Conservation (phyloP, 306 rosid species). For the Begonia masoniana region DNA sequence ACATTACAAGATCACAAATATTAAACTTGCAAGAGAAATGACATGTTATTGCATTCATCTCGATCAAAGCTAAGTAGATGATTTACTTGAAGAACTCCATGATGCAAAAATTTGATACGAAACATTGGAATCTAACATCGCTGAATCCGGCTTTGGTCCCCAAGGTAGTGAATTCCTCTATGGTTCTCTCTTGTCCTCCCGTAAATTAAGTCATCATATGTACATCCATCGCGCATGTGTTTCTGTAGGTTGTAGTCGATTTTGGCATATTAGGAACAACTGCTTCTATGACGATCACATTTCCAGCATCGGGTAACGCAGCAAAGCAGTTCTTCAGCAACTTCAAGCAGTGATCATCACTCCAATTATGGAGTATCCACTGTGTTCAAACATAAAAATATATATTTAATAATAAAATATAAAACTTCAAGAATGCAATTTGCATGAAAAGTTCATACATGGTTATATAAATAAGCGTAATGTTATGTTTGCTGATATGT, state of each 20-base stretch:
- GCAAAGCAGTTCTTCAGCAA: constrained; percentile 33
- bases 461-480: too few species aligned
- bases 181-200: constrained; percentile 41
- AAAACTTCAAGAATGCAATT: too few species aligned
- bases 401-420: too few species aligned
- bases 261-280: constrained; percentile 20
- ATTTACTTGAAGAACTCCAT: constrained; percentile 42
- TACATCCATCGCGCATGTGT: constrained; percentile 13
- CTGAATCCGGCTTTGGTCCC: constrained; percentile 41
- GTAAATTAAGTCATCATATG: constrained; percentile 33
- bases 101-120: constrained; percentile 21
- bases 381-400: not conserved
- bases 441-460: too few species aligned
- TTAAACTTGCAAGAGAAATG: too few species aligned
- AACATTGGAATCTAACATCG: constrained; percentile 26
- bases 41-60: too few species aligned
- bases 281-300: constrained; percentile 30
- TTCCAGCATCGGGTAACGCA: constrained; percentile 39
- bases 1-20: not conserved
- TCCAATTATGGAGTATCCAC: constrained; percentile 34
- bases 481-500: too few species aligned
- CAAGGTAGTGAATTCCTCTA: constrained; percentile 24
- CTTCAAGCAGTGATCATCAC: constrained; percentile 21
- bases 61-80: not conserved
- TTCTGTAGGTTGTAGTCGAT: constrained; percentile 6